These are phyloP conservation scores for Sporothrix phasma DNA, from an alignment of 2,329 filamentous ascomycete genomes.

Conservation along the genomic window DNA sequence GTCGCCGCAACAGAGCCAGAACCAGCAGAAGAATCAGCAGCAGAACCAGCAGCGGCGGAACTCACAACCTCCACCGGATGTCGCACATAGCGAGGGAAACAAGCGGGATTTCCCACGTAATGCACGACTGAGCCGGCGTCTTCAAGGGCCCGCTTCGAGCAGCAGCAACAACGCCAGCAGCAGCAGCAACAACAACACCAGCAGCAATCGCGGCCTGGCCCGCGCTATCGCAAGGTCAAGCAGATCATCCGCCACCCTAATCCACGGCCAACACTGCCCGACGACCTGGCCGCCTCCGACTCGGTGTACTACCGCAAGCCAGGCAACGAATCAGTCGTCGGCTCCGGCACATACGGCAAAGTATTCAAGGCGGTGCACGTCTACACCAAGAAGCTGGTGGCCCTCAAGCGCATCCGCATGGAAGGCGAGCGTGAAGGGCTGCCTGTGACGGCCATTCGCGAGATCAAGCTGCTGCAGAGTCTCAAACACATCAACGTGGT, in stretches of 20 bases:
- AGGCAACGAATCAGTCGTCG: constrained; percentile 93
- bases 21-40: constrained; percentile 18
- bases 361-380: constrained; percentile 91
- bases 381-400: constrained; percentile 76
- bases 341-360: constrained; percentile 91
- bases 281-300: constrained; percentile 66
- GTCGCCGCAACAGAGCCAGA: constrained; percentile 18
- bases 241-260: constrained; percentile 62
- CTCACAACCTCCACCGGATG: constrained; percentile 17
- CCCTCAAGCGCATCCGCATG: constrained; percentile 87
- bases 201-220: constrained; percentile 27
- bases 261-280: constrained; percentile 56
- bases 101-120: constrained; percentile 37
- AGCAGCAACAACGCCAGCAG: constrained; percentile 15
- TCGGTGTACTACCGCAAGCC: constrained; percentile 93
- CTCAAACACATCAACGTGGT: constrained; percentile 76
- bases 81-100: constrained; percentile 25
- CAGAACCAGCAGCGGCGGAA: constrained; percentile 17
- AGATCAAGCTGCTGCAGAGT: constrained; percentile 86
- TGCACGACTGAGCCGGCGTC: constrained; percentile 45
- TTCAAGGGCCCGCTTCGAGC: constrained; percentile 28
- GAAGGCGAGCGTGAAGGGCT: constrained; percentile 86
- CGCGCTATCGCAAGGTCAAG: constrained; percentile 52
- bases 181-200: constrained; percentile 21
- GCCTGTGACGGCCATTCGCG: constrained; percentile 79